These are phyloP conservation scores for Loxodes magnus DNA, from an alignment of 73 alveolate genomes.

Conservation along the genomic window DNA sequence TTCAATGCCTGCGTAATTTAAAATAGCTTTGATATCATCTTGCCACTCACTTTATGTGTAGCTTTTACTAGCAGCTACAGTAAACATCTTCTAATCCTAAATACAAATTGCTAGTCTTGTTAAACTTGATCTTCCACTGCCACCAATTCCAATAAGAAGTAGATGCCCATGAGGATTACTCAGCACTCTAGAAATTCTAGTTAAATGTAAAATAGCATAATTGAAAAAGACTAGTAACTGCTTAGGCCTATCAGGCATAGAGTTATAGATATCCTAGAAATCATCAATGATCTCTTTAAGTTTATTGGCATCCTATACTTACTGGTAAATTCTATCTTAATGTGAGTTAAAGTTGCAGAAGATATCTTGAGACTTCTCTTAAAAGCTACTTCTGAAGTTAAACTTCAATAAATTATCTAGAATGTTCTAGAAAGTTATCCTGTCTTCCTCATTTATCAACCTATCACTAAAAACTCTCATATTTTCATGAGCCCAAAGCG, in stretches of 20 bases:
- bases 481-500: constrained; percentile 94
- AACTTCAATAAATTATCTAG: constrained; percentile 75
- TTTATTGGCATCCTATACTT: too few species aligned
- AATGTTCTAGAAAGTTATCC: constrained; percentile 68
- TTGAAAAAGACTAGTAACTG: constrained; percentile 90
- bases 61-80: constrained; percentile 69
- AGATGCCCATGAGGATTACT: constrained; percentile 86
- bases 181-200: constrained; percentile 81
- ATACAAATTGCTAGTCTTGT: constrained; percentile 73
- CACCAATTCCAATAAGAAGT: constrained; percentile 83
- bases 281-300: too few species aligned
- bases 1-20: constrained; percentile 63
- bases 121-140: constrained; percentile 70
- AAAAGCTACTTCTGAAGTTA: constrained; percentile 81
- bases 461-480: constrained; percentile 96
- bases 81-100: constrained; percentile 59
- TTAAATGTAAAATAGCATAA: constrained; percentile 83
- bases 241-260: too few species aligned
- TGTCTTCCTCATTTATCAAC: constrained; percentile 81
- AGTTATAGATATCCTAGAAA: too few species aligned
- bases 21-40: constrained; percentile 67
- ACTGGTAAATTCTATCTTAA: too few species aligned
- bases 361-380: too few species aligned
- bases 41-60: constrained; percentile 72
- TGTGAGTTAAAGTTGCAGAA: too few species aligned